Evolutionary conservation across 768 basidiomycete species (phyloP).

Genomic region (Udeniomyces megalosporus): DNA sequence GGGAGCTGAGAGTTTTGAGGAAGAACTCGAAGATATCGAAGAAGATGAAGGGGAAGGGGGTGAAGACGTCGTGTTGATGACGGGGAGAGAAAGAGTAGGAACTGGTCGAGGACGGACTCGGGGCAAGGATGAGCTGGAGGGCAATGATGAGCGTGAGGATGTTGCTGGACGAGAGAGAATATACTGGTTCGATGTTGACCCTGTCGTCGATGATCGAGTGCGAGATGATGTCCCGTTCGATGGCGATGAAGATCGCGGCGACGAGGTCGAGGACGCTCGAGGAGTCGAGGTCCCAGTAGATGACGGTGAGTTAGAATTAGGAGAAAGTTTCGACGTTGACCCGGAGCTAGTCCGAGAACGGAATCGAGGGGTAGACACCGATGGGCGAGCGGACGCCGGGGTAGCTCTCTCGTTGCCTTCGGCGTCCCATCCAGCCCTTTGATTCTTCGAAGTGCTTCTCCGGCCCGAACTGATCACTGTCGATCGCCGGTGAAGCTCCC

Average conservation of each 20-base stretch:
- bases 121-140: background rate
- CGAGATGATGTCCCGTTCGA: too few relatives aligned
- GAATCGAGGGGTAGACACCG: background rate
- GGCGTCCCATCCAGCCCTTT: background rate
- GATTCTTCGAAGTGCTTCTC: too few relatives aligned
- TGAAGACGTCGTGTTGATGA: background rate
- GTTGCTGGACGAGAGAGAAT: background rate
- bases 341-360: too few relatives aligned
- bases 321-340: too few relatives aligned
- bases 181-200: too few relatives aligned
- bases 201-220: too few relatives aligned
- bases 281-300: background rate
- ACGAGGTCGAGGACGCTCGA: background rate
- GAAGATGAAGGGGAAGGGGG: background rate
- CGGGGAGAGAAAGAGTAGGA: background rate
- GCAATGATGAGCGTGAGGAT: background rate
- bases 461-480: too few relatives aligned
- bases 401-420: too few relatives aligned
- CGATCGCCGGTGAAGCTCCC: too few relatives aligned
- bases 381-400: background rate
- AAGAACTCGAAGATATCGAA: background rate
- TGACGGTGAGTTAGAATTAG: too few relatives aligned
- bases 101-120: too few relatives aligned
- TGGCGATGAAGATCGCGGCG: background rate
- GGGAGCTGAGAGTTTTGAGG: background rate